These are phyloP conservation scores for Asparagopsis taxiformis DNA, from an alignment of 31 red algal species.

Conservation along the genomic window DNA sequence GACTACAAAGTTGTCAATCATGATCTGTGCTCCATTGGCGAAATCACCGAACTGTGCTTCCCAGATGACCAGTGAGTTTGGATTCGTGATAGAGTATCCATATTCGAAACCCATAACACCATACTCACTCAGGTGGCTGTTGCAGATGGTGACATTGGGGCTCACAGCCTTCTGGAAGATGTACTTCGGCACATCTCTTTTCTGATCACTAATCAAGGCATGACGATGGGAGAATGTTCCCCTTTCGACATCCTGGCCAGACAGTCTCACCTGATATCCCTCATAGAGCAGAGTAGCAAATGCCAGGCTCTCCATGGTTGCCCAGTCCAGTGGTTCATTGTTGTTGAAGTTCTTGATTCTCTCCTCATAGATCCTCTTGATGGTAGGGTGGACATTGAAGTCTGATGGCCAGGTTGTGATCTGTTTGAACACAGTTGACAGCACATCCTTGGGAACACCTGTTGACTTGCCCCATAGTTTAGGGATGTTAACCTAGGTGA, in stretches of 20 bases:
- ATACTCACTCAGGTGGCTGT: slow-evolving; percentile 2
- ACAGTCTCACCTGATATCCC: slow-evolving; percentile 50
- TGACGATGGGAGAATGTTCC: slow-evolving; percentile 86
- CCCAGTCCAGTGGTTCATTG: not conserved
- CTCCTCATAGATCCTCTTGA: not conserved
- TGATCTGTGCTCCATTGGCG: slow-evolving; percentile 30
- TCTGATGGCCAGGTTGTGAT: not conserved
- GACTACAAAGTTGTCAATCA: slow-evolving; percentile 28
- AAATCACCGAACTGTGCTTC: slow-evolving; percentile 62
- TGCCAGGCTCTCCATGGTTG: no score
- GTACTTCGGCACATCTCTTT: slow-evolving; percentile 39
- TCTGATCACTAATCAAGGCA: slow-evolving; percentile 53
- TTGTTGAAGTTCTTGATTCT: not conserved
- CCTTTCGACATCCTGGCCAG: slow-evolving; percentile 70
- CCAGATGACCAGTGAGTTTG: slow-evolving; percentile 58
- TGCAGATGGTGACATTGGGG: slow-evolving; percentile 32
- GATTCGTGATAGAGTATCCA: slow-evolving; percentile 63
- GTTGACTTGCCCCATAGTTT: slow-evolving; percentile 68
- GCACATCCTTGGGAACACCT: slow-evolving; percentile 46
- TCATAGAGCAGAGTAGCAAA: no score
- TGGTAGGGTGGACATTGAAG: not conserved
- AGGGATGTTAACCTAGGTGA: slow-evolving; percentile 77
- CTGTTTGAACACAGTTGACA: no score
- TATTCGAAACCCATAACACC: slow-evolving; percentile 52
- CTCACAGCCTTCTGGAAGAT: slow-evolving; percentile 1